A percentile compares a stretch with the other conserved stretches of the same genome.
Conservation (phyloP, 192 early-diverging fungal genomes). For the Lobulomyces angularis region DNA sequence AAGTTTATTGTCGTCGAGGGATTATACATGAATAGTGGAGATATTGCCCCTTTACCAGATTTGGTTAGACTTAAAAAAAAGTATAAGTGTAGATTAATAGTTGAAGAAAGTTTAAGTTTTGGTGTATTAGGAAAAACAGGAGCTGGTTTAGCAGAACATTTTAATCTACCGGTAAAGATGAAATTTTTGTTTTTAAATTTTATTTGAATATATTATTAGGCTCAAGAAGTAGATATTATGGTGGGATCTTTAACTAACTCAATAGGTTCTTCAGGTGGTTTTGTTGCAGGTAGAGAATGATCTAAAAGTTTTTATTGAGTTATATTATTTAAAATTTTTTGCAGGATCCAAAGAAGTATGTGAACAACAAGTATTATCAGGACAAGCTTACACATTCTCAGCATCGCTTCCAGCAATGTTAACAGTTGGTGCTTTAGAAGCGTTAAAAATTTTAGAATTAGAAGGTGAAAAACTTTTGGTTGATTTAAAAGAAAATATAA, state of each 20-base stretch:
- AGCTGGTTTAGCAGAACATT: slow-evolving; percentile 79
- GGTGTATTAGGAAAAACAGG: slow-evolving; percentile 77
- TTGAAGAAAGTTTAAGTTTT: slow-evolving; percentile 86
- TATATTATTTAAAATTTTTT: background rate
- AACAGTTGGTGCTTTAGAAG: slow-evolving; percentile 75
- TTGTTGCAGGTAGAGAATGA: slow-evolving; percentile 83
- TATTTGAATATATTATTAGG: slow-evolving; percentile 13
- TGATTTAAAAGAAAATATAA: slow-evolving; percentile 50
- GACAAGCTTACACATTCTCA: slow-evolving; percentile 81
- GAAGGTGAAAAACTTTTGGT: slow-evolving; percentile 32
- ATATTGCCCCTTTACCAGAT: slow-evolving; percentile 68
- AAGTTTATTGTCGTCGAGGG: slow-evolving; percentile 92
- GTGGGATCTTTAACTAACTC: slow-evolving; percentile 70
- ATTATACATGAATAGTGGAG: slow-evolving; percentile 73
- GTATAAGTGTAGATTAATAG: slow-evolving; percentile 91
- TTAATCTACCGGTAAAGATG: slow-evolving; percentile 43
- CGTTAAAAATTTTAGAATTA: slow-evolving; percentile 52
- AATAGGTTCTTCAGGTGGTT: slow-evolving; percentile 77
- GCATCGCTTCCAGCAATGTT: slow-evolving; percentile 90
- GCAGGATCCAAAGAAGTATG: slow-evolving; percentile 21
- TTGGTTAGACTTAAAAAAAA: slow-evolving; percentile 72
- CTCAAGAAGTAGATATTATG: slow-evolving; percentile 77
- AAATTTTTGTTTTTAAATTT: slow-evolving; percentile 2
- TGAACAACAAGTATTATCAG: slow-evolving; percentile 83
- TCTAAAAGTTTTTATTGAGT: too few relatives aligned